Conservation (phyloP, 2,329 filamentous ascomycete genomes). For the Uncinocarpus reesii region DNA sequence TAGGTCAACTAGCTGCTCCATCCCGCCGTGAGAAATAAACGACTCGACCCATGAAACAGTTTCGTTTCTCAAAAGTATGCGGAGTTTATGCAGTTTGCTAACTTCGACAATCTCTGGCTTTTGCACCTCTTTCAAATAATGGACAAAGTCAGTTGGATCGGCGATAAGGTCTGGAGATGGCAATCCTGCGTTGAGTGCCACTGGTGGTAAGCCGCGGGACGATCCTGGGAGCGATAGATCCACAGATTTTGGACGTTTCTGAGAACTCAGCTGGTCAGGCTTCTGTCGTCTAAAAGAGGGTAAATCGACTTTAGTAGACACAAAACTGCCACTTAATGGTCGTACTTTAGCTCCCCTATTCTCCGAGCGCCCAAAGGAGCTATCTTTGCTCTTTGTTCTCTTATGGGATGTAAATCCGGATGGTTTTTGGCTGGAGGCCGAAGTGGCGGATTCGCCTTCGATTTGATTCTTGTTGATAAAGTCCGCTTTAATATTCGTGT, state of each 20-base stretch:
- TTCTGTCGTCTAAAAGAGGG: slow-evolving; percentile 68
- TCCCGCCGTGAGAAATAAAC: slow-evolving; percentile 80
- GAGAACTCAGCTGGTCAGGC: slow-evolving; percentile 52
- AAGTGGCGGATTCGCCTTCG: slow-evolving; percentile 44
- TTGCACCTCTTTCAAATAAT: slow-evolving; percentile 68
- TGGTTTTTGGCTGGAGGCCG: slow-evolving; percentile 20
- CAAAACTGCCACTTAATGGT: slow-evolving; percentile 67
- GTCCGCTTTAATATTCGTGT: slow-evolving; percentile 84
- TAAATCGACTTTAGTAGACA: slow-evolving; percentile 57
- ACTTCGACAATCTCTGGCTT: slow-evolving; percentile 80
- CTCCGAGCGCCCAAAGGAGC: slow-evolving; percentile 30
- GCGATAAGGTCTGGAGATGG: slow-evolving; percentile 56
- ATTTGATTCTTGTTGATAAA: slow-evolving; percentile 70
- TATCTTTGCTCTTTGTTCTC: slow-evolving; percentile 34
- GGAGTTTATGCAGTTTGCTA: slow-evolving; percentile 88
- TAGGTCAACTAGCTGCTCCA: slow-evolving; percentile 79
- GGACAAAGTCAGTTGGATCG: slow-evolving; percentile 72
- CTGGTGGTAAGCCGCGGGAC: slow-evolving; percentile 39
- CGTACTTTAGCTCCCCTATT: slow-evolving; percentile 37
- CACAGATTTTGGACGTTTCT: slow-evolving; percentile 61
- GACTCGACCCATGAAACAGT: slow-evolving; percentile 90
- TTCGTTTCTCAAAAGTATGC: slow-evolving; percentile 81
- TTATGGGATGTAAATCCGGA: slow-evolving; percentile 26
- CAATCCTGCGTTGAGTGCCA: slow-evolving; percentile 50
- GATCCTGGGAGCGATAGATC: slow-evolving; percentile 57